Evolutionary conservation across 1,139 yeast species (phyloP).

Genomic region (Blastobotrys serpentis): DNA sequence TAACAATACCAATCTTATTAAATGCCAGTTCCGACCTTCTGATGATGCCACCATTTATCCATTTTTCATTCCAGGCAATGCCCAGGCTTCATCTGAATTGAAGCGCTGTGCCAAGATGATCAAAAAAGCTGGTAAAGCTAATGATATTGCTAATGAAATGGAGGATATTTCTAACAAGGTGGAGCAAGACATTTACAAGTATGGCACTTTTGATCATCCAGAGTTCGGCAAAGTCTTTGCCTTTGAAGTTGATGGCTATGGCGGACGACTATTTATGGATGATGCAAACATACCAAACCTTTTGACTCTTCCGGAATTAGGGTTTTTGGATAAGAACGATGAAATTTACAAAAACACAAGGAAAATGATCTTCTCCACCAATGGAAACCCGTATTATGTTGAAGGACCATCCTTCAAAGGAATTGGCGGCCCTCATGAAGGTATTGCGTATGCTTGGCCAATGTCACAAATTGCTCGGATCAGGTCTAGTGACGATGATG

Average conservation of each 20-base stretch:
- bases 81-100: slow-evolving; percentile 66
- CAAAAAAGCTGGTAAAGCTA: slow-evolving; percentile 18
- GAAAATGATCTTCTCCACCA: slow-evolving; percentile 63
- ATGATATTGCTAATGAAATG: slow-evolving; percentile 30
- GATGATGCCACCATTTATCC: slow-evolving; percentile 82
- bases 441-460: slow-evolving; percentile 83
- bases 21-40: slow-evolving; percentile 84
- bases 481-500: slow-evolving; percentile 70
- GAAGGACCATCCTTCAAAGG: slow-evolving; percentile 66
- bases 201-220: slow-evolving; percentile 67
- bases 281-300: slow-evolving; percentile 87
- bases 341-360: slow-evolving; percentile 71
- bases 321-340: slow-evolving; percentile 53
- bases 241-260: slow-evolving; percentile 84
- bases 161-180: slow-evolving; percentile 46
- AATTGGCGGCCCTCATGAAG: slow-evolving; percentile 89
- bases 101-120: slow-evolving; percentile 33
- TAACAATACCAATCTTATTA: slow-evolving; percentile 57
- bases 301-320: slow-evolving; percentile 74
- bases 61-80: slow-evolving; percentile 79
- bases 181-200: slow-evolving; percentile 54
- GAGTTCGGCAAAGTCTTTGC: slow-evolving; percentile 73
- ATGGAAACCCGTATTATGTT: slow-evolving; percentile 76
- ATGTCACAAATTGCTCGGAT: slow-evolving; percentile 76
- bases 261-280: slow-evolving; percentile 69